Percentiles rank a stretch among this genome's conserved stretches.
Evolutionary conservation across 345 rosid genomes (phyloP).

Genomic region (Toxicodendron radicans): DNA sequence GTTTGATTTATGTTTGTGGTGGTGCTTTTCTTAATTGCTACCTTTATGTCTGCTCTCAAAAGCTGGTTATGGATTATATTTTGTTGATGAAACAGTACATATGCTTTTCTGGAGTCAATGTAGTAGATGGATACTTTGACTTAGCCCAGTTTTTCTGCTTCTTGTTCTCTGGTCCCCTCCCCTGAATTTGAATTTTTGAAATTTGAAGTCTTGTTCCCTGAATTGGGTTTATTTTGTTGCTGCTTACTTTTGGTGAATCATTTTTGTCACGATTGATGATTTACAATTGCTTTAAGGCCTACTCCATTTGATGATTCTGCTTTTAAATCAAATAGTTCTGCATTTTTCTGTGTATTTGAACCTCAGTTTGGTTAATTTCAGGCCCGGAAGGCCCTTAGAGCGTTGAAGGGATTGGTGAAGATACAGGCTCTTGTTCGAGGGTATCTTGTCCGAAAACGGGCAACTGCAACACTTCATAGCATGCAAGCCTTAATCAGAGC

Average conservation of each 20-base stretch:
- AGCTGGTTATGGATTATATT: neutral
- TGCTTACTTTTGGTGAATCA: neutral
- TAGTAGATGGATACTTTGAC: conserved; percentile 12
- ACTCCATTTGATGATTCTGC: neutral
- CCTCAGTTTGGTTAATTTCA: conserved; percentile 17
- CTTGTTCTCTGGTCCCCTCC: conserved; percentile 1
- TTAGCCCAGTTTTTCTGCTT: neutral
- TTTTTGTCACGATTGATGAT: neutral
- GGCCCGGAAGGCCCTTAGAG: conserved; percentile 84
- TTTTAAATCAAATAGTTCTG: neutral
- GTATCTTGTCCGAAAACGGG: conserved; percentile 67
- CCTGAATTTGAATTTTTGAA: conserved; percentile 23
- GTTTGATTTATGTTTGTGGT: neutral
- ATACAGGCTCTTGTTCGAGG: conserved; percentile 86
- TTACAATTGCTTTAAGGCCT: neutral
- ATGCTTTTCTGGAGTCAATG: neutral
- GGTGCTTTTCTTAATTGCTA: conserved; percentile 8
- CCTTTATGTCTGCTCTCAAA: conserved; percentile 24
- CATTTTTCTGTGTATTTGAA: neutral
- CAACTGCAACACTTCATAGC: conserved; percentile 57
- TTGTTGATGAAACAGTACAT: neutral
- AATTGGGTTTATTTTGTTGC: neutral
- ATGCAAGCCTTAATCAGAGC: conserved; percentile 76
- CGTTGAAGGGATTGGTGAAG: conserved; percentile 74
- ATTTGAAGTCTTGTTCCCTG: neutral